Evolutionary conservation across 1,139 yeast genomes (phyloP).

Genomic region (Suhomyces panamericanus): DNA sequence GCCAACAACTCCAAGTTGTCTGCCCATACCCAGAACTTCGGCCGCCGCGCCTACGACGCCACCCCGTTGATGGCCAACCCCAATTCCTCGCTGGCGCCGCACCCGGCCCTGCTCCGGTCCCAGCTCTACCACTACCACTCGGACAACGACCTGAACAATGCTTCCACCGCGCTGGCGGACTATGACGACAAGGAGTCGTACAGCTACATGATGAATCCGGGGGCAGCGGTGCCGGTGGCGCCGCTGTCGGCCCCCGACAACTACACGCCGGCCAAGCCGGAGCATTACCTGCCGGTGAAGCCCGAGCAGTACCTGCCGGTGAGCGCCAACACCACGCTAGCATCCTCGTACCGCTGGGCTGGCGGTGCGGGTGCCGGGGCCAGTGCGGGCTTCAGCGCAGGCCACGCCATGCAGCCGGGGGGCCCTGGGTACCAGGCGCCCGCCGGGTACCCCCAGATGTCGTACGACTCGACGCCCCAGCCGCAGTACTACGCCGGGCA

Average conservation of each 20-base stretch:
- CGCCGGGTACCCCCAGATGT: neutral
- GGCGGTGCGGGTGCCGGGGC: neutral
- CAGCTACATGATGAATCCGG: conserved; percentile 13
- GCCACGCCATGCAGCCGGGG: too few relatives aligned
- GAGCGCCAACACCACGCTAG: conserved; percentile 1
- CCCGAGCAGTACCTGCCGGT: conserved; percentile 3
- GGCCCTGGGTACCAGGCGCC: neutral
- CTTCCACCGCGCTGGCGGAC: neutral
- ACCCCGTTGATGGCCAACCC: conserved; percentile 4
- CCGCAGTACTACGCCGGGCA: conserved; percentile 2
- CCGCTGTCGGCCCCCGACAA: neutral
- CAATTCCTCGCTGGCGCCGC: conserved; percentile 6
- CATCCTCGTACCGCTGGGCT: neutral
- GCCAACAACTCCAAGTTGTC: conserved; percentile 2
- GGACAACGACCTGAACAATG: conserved; percentile 10
- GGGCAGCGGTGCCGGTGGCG: neutral
- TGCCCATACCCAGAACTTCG: conserved; percentile 3
- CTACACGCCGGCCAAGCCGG: conserved; percentile 1
- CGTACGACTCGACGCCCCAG: conserved; percentile 2
- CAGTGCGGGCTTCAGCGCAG: too few relatives aligned
- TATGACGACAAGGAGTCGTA: conserved; percentile 6
- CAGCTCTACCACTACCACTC: conserved; percentile 11
- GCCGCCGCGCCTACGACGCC: conserved; percentile 4
- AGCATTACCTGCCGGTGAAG: conserved; percentile 1
- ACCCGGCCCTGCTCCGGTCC: conserved; percentile 6